Evolutionary conservation across 2,329 filamentous ascomycete species (phyloP), one percentile per base, ranked within the genome.

Genomic region (Colletotrichum lini): DNA sequence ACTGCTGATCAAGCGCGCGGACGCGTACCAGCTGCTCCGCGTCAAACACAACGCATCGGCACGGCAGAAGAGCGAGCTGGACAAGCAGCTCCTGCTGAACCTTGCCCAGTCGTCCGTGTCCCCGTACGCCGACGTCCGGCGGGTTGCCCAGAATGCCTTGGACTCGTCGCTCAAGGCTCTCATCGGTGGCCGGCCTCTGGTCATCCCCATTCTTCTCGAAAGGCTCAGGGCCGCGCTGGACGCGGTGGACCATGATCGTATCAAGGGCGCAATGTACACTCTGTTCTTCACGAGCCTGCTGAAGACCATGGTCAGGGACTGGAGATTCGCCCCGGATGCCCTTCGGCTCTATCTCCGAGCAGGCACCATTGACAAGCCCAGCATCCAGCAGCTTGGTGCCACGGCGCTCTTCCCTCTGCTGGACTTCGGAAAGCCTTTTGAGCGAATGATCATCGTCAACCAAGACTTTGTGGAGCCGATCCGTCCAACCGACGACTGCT

Each of bases 261-360:
- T 99, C 81, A 99, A 99, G 82, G 96, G 97, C 44, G 93, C 93
- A 45, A 91, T 99, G 85, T 98, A 96, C 80, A 95, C 95, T 0
- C 83, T 99, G 38, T 85, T 98, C 21, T 97, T 96, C 76, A 95
- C 96, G 13, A 97, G 94, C 72, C 84, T 99, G 45, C 89, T 95
- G 7, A 97, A 95, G 82, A 97, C 96, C 0, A 89, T 97, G 56
- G 90, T 94, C 57, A 92, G 93, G 65, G 95, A 99, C 80, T 99
- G 97, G 97, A 92, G 95, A 49, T 98, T 95, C 80, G 94, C 96
- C 0, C 96, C 97, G 1, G 89, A 92, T n/a, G 85, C 98, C 59
- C 94, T 99, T 84, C 91, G 92, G 64, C 87, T 96, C 10, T 99
- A 97, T 82, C 96, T 99, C 74, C 90, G 93, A 76, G 94, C 96